Evolutionary conservation across 495 filamentous ascomycete species (phyloP), one percentile per base, ranked within the genome.

Genomic region (Penicillium chermesinum): DNA sequence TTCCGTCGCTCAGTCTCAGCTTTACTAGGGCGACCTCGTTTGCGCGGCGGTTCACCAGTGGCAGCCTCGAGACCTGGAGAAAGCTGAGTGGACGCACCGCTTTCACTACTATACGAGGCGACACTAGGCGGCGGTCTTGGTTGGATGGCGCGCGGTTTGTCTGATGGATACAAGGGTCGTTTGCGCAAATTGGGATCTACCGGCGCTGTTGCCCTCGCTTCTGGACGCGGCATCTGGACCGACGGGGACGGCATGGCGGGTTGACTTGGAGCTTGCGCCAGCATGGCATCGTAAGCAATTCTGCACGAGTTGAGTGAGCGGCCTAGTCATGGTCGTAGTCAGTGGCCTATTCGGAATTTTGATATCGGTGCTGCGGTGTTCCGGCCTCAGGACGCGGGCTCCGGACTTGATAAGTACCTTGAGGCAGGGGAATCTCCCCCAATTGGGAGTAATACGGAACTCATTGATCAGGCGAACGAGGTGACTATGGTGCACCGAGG

Each of bases 21-120:
- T 59, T 82, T 82, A 52, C 71, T 79, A 41, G 80, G 80, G 10
- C 80, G 72, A 13, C 80, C 80, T 36, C 83, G 72, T 70, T 84
- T 84, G 45, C 76, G 75, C 30, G 72, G 73, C 12, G 66, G 72
- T 25, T 76, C 73, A 18, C 61, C 60, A 16, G 47, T 27, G 7
- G 44, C 40, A 5, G 44, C 54, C 19, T 62, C 59, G 36, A 65
- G 53, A 18, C 60, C 52, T 8, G 71, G 70, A 16, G 71, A 73
- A 9, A 70, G 51, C 38, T 70, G 66, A 14, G 61, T 62, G 1
- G 69, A 67, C 2, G 66, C 61, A 16, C 64, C 59, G 53, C 63
- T 68, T 50, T 72, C 71, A 46, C 64, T 68, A 54, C 62, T 65
- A 38, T 68, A 70, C 4, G 64, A 65, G 6, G 59, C 63, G 14